phyloP scores from a whole-genome alignment of 495 filamentous ascomycete genomes.

The Penicillium dipodomyicola region DNA sequence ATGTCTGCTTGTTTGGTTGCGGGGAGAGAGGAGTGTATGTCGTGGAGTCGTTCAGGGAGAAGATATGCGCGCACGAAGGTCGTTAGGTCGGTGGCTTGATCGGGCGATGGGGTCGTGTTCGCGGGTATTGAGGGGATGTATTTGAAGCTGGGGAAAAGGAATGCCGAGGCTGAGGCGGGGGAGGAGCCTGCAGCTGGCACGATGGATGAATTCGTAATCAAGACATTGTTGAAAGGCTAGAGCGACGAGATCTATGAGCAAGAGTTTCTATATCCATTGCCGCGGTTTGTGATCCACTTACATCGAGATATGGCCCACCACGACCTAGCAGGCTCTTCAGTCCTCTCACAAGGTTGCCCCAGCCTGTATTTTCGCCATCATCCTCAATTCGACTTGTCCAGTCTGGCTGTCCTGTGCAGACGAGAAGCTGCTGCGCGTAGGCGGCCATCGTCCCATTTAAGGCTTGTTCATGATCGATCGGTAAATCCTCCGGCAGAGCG shows the following conservation, averaged over 20 bases:
- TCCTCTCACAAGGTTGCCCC: slow-evolving; percentile 64
- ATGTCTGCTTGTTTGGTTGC: slow-evolving; percentile 29
- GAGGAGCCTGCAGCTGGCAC: slow-evolving; percentile 41
- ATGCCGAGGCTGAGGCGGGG: slow-evolving; percentile 54
- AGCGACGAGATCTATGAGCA: slow-evolving; percentile 2
- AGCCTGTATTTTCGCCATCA: slow-evolving; percentile 44
- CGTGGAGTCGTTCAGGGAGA: slow-evolving; percentile 57
- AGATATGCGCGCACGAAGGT: slow-evolving; percentile 42
- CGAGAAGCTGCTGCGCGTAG: slow-evolving; percentile 79
- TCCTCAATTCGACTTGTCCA: slow-evolving; percentile 74
- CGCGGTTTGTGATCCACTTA: slow-evolving; percentile 40
- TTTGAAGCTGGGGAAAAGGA: slow-evolving; percentile 76
- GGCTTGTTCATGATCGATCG: slow-evolving; percentile 68
- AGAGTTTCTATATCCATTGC: slow-evolving; percentile 1
- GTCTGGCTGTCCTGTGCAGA: slow-evolving; percentile 75
- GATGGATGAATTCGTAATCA: slow-evolving; percentile 71
- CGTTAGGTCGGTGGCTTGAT: slow-evolving; percentile 23
- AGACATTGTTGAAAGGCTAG: slow-evolving; percentile 77
- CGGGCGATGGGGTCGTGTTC: slow-evolving; percentile 10
- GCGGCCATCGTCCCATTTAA: slow-evolving; percentile 72
- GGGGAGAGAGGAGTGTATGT: slow-evolving; percentile 53
- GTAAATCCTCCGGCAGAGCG: slow-evolving; percentile 61
- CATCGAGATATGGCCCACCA: slow-evolving; percentile 67
- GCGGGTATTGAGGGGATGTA: slow-evolving; percentile 67
- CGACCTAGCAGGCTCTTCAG: slow-evolving; percentile 66